Conservation (phyloP, 2,329 filamentous ascomycete species). For the Dissoconium aciculare region DNA sequence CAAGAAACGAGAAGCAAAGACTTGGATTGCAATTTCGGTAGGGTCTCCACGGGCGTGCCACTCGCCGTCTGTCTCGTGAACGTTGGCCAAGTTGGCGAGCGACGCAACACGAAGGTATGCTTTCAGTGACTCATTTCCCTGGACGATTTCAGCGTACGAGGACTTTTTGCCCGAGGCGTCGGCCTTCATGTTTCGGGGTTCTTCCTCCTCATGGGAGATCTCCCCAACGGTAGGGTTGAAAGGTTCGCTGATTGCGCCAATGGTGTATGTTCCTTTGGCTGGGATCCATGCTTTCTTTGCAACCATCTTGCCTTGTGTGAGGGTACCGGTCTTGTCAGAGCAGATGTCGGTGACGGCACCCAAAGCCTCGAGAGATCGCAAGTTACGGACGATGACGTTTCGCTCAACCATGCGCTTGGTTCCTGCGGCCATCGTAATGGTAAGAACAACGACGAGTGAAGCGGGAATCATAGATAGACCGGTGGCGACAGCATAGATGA, state of each 20-base stretch:
- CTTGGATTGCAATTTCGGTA: slow-evolving; percentile 61
- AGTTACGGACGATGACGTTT: slow-evolving; percentile 51
- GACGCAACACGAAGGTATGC: slow-evolving; percentile 45
- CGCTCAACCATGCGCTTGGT: slow-evolving; percentile 49
- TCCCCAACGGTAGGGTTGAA: slow-evolving; percentile 47
- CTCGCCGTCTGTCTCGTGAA: slow-evolving; percentile 41
- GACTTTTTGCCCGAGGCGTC: slow-evolving; percentile 9
- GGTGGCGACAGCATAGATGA: slow-evolving; percentile 51
- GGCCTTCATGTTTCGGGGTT: slow-evolving; percentile 12
- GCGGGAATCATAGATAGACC: slow-evolving; percentile 49
- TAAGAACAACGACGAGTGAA: slow-evolving; percentile 27
- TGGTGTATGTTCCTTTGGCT: slow-evolving; percentile 43
- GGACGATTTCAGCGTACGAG: slow-evolving; percentile 22
- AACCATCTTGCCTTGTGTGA: slow-evolving; percentile 45
- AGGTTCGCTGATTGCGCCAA: slow-evolving; percentile 42
- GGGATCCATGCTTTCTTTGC: slow-evolving; percentile 48
- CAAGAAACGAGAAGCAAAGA: slow-evolving; percentile 52
- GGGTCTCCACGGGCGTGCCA: slow-evolving; percentile 54
- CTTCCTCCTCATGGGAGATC: slow-evolving; percentile 30
- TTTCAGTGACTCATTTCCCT: slow-evolving; percentile 35
- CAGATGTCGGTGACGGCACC: slow-evolving; percentile 53
- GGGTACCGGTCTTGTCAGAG: slow-evolving; percentile 54
- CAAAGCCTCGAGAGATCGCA: slow-evolving; percentile 49
- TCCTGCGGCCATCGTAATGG: slow-evolving; percentile 37
- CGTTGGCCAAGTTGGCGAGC: slow-evolving; percentile 49